Evolutionary conservation across 306 rosid species (phyloP).

Genomic region (Acacia confusa): DNA sequence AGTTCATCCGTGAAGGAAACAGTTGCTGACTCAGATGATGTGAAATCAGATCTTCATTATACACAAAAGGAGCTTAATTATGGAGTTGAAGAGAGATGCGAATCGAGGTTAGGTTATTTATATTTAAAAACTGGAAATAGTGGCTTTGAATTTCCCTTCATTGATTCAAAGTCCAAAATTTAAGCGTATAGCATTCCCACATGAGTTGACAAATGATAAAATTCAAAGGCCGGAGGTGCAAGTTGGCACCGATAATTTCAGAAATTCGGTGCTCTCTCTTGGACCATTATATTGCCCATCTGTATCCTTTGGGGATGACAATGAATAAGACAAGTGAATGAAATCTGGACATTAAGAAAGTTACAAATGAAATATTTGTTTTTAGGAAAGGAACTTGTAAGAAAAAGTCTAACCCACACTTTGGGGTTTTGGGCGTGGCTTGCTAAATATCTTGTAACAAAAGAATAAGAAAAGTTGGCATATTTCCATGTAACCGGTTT

Average conservation of each 20-base stretch:
- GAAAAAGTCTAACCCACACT: neutral
- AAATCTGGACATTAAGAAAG: slow-evolving; percentile 26
- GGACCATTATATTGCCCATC: no score
- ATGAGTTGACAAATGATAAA: slow-evolving; percentile 51
- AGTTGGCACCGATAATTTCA: slow-evolving; percentile 26
- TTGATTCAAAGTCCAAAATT: slow-evolving; percentile 16
- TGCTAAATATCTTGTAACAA: neutral
- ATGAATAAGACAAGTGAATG: slow-evolving; percentile 13
- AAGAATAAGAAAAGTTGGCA: neutral
- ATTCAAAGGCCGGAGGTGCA: slow-evolving; percentile 50
- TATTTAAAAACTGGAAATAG: neutral
- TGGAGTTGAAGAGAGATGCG: slow-evolving; percentile 31
- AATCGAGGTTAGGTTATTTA: slow-evolving; percentile 33
- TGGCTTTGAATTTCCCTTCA: slow-evolving; percentile 14
- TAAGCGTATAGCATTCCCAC: slow-evolving; percentile 23
- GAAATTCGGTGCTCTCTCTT: slow-evolving; percentile 6
- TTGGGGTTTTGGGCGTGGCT: neutral
- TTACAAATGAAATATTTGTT: neutral
- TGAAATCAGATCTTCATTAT: slow-evolving; percentile 26
- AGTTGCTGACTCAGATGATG: slow-evolving; percentile 17
- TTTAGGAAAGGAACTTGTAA: neutral
- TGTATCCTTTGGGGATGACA: no score
- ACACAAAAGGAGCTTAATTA: neutral
- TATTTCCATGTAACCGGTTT: no score
- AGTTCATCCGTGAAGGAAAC: slow-evolving; percentile 28